A percentile compares a stretch with the other conserved stretches of the same genome.
phyloP scores from a whole-genome alignment of 139 green algal species.

The Dunaliella primolecta region DNA sequence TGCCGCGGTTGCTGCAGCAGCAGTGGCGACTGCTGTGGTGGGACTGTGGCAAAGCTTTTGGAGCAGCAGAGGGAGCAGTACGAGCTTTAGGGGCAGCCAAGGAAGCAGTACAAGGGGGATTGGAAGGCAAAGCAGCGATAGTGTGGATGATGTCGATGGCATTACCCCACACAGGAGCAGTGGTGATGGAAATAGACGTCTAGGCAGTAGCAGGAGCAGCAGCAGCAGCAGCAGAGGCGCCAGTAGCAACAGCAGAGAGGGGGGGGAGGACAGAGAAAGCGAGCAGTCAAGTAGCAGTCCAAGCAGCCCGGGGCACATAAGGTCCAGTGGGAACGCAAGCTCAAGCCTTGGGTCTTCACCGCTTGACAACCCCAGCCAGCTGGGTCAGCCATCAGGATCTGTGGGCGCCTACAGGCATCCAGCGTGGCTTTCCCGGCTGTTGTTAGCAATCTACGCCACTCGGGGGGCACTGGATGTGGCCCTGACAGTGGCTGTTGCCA shows the following conservation, averaged over 20 bases:
- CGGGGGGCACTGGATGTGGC: not conserved
- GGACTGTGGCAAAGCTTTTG: not conserved
- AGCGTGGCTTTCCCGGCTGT: not conserved
- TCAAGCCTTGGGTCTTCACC: too few species aligned
- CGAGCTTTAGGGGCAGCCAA: too few species aligned
- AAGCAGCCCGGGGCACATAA: too few species aligned
- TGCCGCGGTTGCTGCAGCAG: not conserved
- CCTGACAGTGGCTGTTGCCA: not conserved
- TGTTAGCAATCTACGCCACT: not conserved
- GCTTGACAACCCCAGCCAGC: too few species aligned
- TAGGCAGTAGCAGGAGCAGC: not conserved
- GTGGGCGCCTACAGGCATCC: too few species aligned
- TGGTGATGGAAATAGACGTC: not conserved
- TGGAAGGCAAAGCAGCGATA: too few species aligned
- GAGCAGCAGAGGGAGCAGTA: too few species aligned
- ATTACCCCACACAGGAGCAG: not conserved
- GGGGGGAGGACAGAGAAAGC: too few species aligned
- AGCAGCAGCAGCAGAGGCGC: not conserved
- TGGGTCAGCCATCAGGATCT: too few species aligned
- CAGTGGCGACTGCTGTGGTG: not conserved
- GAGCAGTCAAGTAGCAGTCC: too few species aligned
- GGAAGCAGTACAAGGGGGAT: too few species aligned
- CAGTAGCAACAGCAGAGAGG: not conserved
- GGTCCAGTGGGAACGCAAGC: too few species aligned
- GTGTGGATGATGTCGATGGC: not conserved